Base-by-base conservation (phyloP, 768 basidiomycete species). In the Lactarius akahatsu region DNA sequence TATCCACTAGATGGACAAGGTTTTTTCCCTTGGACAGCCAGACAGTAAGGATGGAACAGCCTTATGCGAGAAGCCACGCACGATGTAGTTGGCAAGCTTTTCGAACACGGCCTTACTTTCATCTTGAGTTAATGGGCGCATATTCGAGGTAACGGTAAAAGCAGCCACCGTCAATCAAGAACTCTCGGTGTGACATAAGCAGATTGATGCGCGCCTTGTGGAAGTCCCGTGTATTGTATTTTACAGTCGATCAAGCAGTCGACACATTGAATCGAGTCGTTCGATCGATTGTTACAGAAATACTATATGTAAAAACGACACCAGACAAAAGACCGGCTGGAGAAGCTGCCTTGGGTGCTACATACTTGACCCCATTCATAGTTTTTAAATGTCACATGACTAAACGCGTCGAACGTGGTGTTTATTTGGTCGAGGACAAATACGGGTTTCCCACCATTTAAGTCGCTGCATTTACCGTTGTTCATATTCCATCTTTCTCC, bases 11-110 rank as follows among this genome's bases (percentile, higher is more conserved):
- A 74, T 97, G 93, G 36, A 98, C 89, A 20, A 99, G 83, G 73
- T 98, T 98, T 78, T 95, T 96, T 68, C 97, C 97, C 94, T 96
- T 74, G 20, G 60, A 34, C 15, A 47, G 23, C 40, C 15, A 18
- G 52, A 18, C 54, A 18, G 66, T 45, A 32, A 50, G 54, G 30
- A 47, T 32, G 18, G 59, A 26, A n/a, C 18, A 43, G 26, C 4
- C 20, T 38, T 36, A 15, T 62, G 34, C 13, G 3, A 47, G 32
- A 40, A 28, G 6, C 4, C 11, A 59, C 89, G 55, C 62, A 94
- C 94, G 73, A 99, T 92, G 77, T 97, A 99, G 78, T 97, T 98
- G 57, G 97, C 94, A 47, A 99, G 85, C 77, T 99, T 99, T 47
- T 91, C 89, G 73, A 98, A 99, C 16, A 98, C 92, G 0, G 90